Base-by-base conservation (phyloP, 2,329 filamentous ascomycete species). In the Corniculantispora saksenae region DNA sequence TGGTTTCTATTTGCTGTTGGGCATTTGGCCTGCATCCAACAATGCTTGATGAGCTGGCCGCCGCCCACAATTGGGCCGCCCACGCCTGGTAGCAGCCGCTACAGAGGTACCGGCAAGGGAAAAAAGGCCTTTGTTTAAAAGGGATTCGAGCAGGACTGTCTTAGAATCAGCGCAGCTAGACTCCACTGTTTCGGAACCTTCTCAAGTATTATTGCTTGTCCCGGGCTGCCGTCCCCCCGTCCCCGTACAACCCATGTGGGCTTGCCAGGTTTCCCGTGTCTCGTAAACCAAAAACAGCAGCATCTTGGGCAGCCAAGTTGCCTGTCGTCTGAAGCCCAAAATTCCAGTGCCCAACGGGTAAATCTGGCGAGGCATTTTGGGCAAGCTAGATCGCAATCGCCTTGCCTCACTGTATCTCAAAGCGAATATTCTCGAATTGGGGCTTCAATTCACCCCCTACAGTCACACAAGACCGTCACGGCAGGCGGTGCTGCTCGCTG, bases 301-400 rank as follows among this genome's bases (percentile, higher is more conserved):
- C 38, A 13, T 35, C 27, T 55, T 60, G 35, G 47, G 56, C 63
- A 64, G 45, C 62, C 45, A 58, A 29, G 29, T 43, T 47, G 29
- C 13, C 27, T 40, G 45, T 50, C 51, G 8, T 63, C 48, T 43
- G 27, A 59, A 53, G 62, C 54, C 54, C 19, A 32, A 53, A 38
- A 64, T 64, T 59, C 54, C 62, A 47, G 55, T 32, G 62, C 62
- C 61, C 53, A 57, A 57, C 61, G 61, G 60, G n/a, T 40, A 63
- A 27, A 56, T 50, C 27, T 56, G 51, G 27, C 40, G 9, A 35
- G 17, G 17, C 17, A 27, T 29, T 43, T 53, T 7, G 10, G 15
- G 15, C 10, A 8, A 13, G 51, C 15, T 27, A 38, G 32, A 4
- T 55, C 27, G 48, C 6, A 3, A 50, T 29, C 15, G 23, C 3